Evolutionary conservation across 495 filamentous ascomycete genomes (phyloP).

Genomic region (Clavariopsis aquatica): DNA sequence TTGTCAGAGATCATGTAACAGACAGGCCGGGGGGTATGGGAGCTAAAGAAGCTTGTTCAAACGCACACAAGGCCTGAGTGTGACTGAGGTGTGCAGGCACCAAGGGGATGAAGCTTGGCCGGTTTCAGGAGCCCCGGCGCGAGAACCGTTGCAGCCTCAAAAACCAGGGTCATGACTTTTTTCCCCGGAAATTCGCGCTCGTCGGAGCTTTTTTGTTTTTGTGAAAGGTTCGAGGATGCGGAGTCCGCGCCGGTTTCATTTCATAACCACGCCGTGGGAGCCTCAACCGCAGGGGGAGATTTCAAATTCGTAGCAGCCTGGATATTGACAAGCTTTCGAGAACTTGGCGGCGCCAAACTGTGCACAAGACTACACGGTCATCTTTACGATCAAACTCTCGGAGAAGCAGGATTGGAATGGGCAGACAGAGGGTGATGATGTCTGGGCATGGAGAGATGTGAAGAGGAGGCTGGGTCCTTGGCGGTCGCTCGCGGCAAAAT

Average conservation of each 20-base stretch:
- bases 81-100: slow-evolving; percentile 28
- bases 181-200: slow-evolving; percentile 4
- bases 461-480: not conserved
- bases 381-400: not conserved
- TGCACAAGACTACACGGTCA: not conserved
- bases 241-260: slow-evolving; percentile 8
- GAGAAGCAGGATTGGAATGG: not conserved
- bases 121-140: slow-evolving; percentile 33
- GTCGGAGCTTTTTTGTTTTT: not conserved
- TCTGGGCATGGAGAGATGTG: not conserved
- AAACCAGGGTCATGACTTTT: slow-evolving; percentile 14
- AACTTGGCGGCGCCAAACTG: not conserved
- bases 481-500: not conserved
- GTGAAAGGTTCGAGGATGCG: not conserved
- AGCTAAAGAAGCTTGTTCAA: slow-evolving; percentile 38
- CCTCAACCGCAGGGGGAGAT: not conserved
- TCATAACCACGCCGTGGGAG: slow-evolving; percentile 1
- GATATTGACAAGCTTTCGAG: not conserved
- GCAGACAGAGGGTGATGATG: not conserved
- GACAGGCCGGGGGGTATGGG: slow-evolving; percentile 25
- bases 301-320: slow-evolving; percentile 1
- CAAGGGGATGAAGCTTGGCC: slow-evolving; percentile 27
- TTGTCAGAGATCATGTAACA: slow-evolving; percentile 36
- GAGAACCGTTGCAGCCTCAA: slow-evolving; percentile 25
- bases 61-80: slow-evolving; percentile 33